Evolutionary conservation across 805 yeast species (phyloP).

Genomic region (Starmerella tilneyi): DNA sequence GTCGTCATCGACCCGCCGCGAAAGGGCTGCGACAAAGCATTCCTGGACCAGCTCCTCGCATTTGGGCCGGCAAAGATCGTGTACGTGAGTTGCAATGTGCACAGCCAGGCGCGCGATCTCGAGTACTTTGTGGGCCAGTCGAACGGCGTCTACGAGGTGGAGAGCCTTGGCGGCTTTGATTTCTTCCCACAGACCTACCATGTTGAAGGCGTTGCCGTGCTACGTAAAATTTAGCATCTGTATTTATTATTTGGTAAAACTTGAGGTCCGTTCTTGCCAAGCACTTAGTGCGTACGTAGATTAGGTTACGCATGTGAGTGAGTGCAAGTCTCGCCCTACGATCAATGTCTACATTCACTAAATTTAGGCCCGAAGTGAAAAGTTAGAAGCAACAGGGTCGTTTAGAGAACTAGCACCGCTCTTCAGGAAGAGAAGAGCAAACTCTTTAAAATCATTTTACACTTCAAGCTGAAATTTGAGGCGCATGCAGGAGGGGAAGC

Average conservation of each 20-base stretch:
- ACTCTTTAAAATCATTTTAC: too few relatives aligned
- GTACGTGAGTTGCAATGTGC: conserved; percentile 95
- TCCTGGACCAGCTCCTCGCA: conserved; percentile 71
- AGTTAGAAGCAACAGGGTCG: too few relatives aligned
- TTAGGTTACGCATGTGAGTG: too few relatives aligned
- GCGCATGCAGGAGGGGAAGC: too few relatives aligned
- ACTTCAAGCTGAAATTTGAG: too few relatives aligned
- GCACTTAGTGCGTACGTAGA: background rate
- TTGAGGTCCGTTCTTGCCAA: background rate
- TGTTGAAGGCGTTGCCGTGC: conserved; percentile 78
- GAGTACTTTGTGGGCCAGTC: conserved; percentile 61
- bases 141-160: conserved; percentile 48
- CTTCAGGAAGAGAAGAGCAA: too few relatives aligned
- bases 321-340: too few relatives aligned
- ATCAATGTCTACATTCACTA: too few relatives aligned
- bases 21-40: conserved; percentile 87
- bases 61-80: conserved; percentile 79
- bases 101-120: conserved; percentile 90
- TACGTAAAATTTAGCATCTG: conserved; percentile 25
- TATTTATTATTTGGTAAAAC: background rate
- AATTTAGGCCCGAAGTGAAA: too few relatives aligned
- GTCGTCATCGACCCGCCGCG: conserved; percentile 95
- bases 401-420: too few relatives aligned
- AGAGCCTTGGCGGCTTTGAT: conserved; percentile 86
- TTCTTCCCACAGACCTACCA: conserved; percentile 94